Evolutionary conservation across 148 eudicot genomes (phyloP).

Genomic region (Rhododendron ovatum): DNA sequence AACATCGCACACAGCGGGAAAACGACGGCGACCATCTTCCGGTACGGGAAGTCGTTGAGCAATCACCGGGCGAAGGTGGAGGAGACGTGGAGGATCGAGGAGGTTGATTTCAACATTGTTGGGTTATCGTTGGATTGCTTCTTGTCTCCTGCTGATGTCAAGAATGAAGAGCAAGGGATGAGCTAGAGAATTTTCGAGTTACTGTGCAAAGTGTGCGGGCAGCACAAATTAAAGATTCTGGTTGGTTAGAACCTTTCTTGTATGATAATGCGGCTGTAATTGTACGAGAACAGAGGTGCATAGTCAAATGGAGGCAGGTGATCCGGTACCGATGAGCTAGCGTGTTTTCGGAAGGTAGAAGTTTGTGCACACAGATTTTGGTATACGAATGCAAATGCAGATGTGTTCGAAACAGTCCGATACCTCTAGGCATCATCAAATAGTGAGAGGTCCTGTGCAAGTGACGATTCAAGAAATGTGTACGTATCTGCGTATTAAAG

Average conservation of each 20-base stretch:
- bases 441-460: neutral
- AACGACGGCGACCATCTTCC: constrained; percentile 35
- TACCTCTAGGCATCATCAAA: too few relatives aligned
- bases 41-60: constrained; percentile 45
- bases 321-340: neutral
- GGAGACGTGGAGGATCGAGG: constrained; percentile 65
- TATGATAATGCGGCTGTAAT: neutral
- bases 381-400: too few relatives aligned
- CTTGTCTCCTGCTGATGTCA: constrained; percentile 45
- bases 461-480: too few relatives aligned
- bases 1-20: constrained; percentile 57
- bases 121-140: constrained; percentile 51
- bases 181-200: neutral
- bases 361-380: neutral
- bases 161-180: constrained; percentile 15
- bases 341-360: neutral
- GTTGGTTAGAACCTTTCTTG: too few relatives aligned
- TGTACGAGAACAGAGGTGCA: neutral
- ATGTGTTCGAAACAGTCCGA: neutral
- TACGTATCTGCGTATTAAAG: neutral
- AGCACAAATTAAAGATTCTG: too few relatives aligned
- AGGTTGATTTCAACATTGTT: constrained; percentile 52
- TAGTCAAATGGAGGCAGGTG: neutral
- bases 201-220: too few relatives aligned
- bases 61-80: constrained; percentile 41